phyloP scores from a whole-genome alignment of 164 flowering plant genomes.

The Sextonia rubra region DNA sequence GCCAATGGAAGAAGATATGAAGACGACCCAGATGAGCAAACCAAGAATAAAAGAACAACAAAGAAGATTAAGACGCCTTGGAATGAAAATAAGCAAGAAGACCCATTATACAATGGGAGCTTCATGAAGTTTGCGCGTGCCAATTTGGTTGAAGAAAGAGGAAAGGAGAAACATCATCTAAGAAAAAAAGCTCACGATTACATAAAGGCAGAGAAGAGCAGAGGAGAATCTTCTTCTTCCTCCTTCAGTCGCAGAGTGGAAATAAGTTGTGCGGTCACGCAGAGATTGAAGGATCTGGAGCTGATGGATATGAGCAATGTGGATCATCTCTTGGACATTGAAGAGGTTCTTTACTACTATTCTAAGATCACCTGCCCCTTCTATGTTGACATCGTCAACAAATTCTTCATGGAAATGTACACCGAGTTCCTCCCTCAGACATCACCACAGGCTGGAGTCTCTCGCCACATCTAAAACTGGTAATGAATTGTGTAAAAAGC shows the following conservation, averaged over 20 bases:
- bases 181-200: not conserved
- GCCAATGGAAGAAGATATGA: constrained; percentile 16
- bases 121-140: constrained; percentile 15
- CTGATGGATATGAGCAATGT: constrained; percentile 48
- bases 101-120: constrained; percentile 14
- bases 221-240: constrained; percentile 12
- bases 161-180: not conserved
- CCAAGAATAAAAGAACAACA: not conserved
- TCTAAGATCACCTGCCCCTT: constrained; percentile 70
- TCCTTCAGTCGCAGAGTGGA: constrained; percentile 14
- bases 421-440: constrained; percentile 30
- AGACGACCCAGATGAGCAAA: constrained; percentile 11
- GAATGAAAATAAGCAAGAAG: constrained; percentile 14
- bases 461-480: not conserved
- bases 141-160: not conserved
- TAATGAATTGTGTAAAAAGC: not conserved
- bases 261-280: constrained; percentile 22
- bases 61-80: constrained; percentile 1
- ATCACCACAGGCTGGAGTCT: not conserved
- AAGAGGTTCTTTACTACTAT: constrained; percentile 72
- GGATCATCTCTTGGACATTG: constrained; percentile 63
- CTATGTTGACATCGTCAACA: constrained; percentile 75
- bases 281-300: constrained; percentile 63
- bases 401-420: constrained; percentile 58
- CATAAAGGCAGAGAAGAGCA: not conserved